A percentile compares a stretch with the other conserved stretches of the same genome.
Conservation (phyloP, 108 stramenopile genomes). For the Schizochytrium sp. region DNA sequence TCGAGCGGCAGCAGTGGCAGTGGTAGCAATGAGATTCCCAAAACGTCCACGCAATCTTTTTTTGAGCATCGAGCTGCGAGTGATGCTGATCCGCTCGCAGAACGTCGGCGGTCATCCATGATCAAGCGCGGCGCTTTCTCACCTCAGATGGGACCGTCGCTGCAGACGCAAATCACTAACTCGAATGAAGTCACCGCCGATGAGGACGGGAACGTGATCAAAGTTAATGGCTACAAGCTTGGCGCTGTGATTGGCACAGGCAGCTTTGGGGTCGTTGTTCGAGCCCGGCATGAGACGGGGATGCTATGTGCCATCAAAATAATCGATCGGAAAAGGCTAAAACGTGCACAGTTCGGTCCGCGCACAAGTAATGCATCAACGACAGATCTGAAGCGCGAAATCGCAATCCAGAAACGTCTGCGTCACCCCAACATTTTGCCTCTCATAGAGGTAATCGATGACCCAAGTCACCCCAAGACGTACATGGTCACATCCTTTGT, state of each 20-base stretch:
- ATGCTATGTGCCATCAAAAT: neutral
- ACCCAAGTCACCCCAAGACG: conserved; percentile 11
- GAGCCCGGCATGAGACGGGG: neutral
- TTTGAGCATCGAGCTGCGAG: no score
- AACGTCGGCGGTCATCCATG: neutral
- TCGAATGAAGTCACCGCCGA: neutral
- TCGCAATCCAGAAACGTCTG: conserved; percentile 26
- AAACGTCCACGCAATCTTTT: neutral
- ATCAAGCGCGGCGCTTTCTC: neutral
- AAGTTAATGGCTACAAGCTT: neutral
- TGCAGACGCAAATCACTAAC: neutral
- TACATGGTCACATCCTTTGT: conserved; percentile 25
- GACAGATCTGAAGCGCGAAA: neutral
- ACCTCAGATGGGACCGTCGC: neutral
- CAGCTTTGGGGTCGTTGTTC: neutral
- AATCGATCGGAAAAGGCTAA: neutral
- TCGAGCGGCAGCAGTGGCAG: neutral
- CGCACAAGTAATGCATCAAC: neutral
- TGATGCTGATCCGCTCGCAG: no score
- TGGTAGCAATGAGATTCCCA: neutral
- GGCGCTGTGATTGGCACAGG: neutral
- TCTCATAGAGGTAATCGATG: conserved; percentile 33
- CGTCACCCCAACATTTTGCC: conserved; percentile 25
- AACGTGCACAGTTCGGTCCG: neutral
- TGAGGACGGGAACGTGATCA: neutral